Percentiles rank a stretch among this genome's conserved stretches.
Evolutionary conservation across 1,284 basidiomycete genomes (phyloP).

Genomic region (Coniferiporia weirii): DNA sequence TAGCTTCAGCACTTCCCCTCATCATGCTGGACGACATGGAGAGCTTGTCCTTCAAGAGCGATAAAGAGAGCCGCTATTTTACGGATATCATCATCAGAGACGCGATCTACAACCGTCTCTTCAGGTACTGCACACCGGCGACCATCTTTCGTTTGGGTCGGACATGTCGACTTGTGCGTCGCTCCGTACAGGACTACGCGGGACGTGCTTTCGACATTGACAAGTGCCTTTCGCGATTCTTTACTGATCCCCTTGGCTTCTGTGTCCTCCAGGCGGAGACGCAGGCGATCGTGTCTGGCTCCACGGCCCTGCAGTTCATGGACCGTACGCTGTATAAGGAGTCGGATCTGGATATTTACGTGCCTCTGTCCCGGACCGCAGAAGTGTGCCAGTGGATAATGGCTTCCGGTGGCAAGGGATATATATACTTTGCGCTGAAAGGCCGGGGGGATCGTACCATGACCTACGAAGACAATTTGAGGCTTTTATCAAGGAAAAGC

Average conservation of each 20-base stretch:
- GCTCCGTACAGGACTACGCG: constrained; percentile 2
- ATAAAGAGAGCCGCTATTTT: neutral
- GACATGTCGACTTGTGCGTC: neutral
- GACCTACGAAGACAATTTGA: no score
- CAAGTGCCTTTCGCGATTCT: constrained; percentile 13
- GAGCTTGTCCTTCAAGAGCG: neutral
- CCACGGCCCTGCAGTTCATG: constrained; percentile 21
- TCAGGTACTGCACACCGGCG: neutral
- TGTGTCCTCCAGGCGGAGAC: constrained; percentile 20
- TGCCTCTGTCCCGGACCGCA: neutral
- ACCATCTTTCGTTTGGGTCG: constrained; percentile 5
- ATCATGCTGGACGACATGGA: neutral
- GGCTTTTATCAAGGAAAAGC: no score
- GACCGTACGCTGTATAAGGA: constrained; percentile 19
- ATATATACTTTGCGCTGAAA: neutral
- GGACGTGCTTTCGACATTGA: constrained; percentile 11
- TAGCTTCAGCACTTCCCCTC: neutral
- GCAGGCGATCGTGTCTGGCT: constrained; percentile 20
- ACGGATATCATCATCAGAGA: constrained; percentile 7
- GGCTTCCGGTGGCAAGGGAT: constrained; percentile 1
- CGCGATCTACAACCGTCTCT: constrained; percentile 6
- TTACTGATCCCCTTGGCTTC: constrained; percentile 18
- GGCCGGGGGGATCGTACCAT: neutral
- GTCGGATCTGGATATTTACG: constrained; percentile 21
- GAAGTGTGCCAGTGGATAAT: constrained; percentile 17